These are phyloP conservation scores for Arthrobotrys sphaeroides DNA, from an alignment of 2,329 filamentous ascomycete species.

Conservation along the genomic window DNA sequence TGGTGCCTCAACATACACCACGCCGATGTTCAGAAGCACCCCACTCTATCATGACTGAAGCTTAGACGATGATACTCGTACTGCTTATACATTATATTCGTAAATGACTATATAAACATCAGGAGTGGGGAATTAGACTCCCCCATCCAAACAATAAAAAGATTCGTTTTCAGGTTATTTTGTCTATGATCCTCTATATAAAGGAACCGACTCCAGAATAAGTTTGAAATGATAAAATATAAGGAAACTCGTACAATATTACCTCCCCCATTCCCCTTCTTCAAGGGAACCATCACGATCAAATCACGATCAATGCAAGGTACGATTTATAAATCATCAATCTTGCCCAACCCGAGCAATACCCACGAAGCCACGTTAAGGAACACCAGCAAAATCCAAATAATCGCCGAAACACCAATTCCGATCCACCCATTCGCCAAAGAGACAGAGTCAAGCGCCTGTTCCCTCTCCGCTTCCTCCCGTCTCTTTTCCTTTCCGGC, in stretches of 20 bases:
- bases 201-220: not conserved
- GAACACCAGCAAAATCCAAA: slow-evolving; percentile 37
- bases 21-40: too few species aligned
- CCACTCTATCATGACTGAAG: too few species aligned
- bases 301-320: not conserved
- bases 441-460: slow-evolving; percentile 24
- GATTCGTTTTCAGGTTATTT: not conserved
- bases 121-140: not conserved
- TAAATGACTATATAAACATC: not conserved
- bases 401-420: slow-evolving; percentile 17
- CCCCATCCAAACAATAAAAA: not conserved
- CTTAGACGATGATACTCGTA: not conserved
- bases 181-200: not conserved
- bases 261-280: not conserved
- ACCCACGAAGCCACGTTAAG: slow-evolving; percentile 43
- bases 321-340: slow-evolving; percentile 45
- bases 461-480: slow-evolving; percentile 5
- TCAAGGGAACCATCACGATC: not conserved
- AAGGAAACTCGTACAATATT: slow-evolving; percentile 18
- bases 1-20: too few species aligned
- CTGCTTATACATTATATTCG: not conserved
- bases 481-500: slow-evolving; percentile 22
- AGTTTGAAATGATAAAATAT: not conserved
- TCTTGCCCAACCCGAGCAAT: slow-evolving; percentile 33
- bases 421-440: slow-evolving; percentile 47